phyloP scores from a whole-genome alignment of 257 asterid genomes.

The Penstemon newberryi region DNA sequence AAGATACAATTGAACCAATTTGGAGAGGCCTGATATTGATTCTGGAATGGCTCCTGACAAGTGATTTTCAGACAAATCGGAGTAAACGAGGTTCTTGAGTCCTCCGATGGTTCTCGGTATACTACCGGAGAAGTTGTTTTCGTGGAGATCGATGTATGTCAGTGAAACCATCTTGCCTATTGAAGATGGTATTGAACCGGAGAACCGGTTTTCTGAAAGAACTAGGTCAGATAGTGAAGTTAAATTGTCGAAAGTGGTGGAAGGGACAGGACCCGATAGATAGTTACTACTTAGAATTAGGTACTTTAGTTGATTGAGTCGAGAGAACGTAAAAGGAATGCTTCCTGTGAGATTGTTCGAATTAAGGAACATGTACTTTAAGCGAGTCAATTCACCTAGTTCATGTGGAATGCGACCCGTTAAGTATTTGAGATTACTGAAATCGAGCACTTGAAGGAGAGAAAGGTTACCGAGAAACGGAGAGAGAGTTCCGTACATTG shows the following conservation, averaged over 20 bases:
- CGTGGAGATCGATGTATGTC: constrained; percentile 37
- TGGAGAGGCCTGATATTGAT: constrained; percentile 42
- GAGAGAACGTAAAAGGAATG: constrained; percentile 39
- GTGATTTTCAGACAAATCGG: constrained; percentile 50
- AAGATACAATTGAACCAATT: constrained; percentile 32
- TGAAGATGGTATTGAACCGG: constrained; percentile 54
- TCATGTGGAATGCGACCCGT: constrained; percentile 53
- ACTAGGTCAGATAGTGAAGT: constrained; percentile 38
- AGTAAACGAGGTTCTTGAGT: constrained; percentile 34
- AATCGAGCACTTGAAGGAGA: constrained; percentile 49
- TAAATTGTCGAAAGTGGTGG: constrained; percentile 28
- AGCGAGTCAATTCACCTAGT: constrained; percentile 42
- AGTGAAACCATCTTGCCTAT: constrained; percentile 42
- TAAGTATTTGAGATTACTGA: constrained; percentile 49
- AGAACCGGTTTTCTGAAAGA: constrained; percentile 45
- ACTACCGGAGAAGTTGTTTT: constrained; percentile 45
- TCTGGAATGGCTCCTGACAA: constrained; percentile 52
- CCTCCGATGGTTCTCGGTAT: constrained; percentile 51
- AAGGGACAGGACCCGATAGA: constrained; percentile 52
- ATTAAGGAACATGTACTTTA: constrained; percentile 39
- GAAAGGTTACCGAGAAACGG: constrained; percentile 63
- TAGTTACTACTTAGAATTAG: constrained; percentile 43
- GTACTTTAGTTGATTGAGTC: constrained; percentile 28
- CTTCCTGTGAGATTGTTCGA: constrained; percentile 48
- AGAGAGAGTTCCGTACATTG: constrained; percentile 53